Base-by-base conservation (phyloP, 2,329 filamentous ascomycete species). In the Pseudogymnoascus sp. region DNA sequence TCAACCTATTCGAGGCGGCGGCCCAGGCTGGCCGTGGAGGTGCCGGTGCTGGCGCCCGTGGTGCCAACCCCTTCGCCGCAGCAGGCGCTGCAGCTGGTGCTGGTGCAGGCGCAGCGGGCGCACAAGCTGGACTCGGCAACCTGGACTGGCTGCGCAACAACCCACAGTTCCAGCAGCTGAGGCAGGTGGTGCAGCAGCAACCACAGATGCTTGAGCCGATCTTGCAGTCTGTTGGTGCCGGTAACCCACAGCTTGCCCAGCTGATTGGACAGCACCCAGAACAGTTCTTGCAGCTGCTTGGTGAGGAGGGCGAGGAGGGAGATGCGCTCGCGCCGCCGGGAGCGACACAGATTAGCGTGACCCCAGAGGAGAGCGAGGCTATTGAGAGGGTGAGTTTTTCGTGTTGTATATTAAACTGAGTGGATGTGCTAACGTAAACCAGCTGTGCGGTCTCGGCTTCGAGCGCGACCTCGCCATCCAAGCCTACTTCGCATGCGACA, bases 171-270 rank as follows among this genome's bases (percentile, higher is more conserved):
- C 94, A 97, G 77, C 94, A 99, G 77, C 84, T 99, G 63, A 89
- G 94, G 65, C 92, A 97, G 76, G 88, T 99, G 20, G 93, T 99
- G 47, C 94, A 99, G 77, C 92, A 97, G 74, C 90, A 97, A 74
- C 94, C 94, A 16, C 89, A 94, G 73, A 99, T 99, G 94, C 87
- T 99, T 20, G 94, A 99, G 78, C 93, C 94, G 6, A 97, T 99
- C 67, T 80, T 99, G 61, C 93, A 97, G 76, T 92, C 97, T 76
- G 90, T 99, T 37, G 92, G 91, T 35, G 89, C 91, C 20, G 93
- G 93, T 25, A 99, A 99, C 77, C 94, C 94, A 16, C 89, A 96
- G 73, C 85, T 99, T 61, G 94, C 94, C 6, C 88, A 93, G 73
- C 81, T 97, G 72, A 99, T 99, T 66, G 89, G 89, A 39, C 85